Percentiles rank a stretch among this genome's conserved stretches.
Evolutionary conservation across 352 stramenopile species (phyloP).

Genomic region (Globisporangium mamillatum): DNA sequence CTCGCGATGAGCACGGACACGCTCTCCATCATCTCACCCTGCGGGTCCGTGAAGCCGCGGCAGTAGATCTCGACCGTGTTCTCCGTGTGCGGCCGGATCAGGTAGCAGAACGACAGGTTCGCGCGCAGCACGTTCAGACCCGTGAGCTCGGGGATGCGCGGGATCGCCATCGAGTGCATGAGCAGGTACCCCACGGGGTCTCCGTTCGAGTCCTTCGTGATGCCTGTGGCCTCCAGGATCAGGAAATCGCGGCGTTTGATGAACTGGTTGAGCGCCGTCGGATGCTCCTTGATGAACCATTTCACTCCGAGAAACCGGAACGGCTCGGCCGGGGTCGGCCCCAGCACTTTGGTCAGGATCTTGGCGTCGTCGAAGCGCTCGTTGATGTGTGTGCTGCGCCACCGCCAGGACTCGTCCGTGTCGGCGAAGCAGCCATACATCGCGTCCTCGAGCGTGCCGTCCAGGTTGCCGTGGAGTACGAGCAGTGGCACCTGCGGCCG

Average conservation of each 20-base stretch:
- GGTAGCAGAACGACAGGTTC: slow-evolving; percentile 17
- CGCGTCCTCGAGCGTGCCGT: slow-evolving; percentile 20
- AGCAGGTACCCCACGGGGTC: slow-evolving; percentile 34
- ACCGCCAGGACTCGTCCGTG: slow-evolving; percentile 18
- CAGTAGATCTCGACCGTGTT: slow-evolving; percentile 17
- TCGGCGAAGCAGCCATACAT: slow-evolving; percentile 20
- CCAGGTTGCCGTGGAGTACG: slow-evolving; percentile 9
- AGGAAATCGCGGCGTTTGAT: slow-evolving; percentile 51
- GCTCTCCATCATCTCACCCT: slow-evolving; percentile 41
- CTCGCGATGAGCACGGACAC: slow-evolving; percentile 37
- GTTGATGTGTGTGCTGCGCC: slow-evolving; percentile 13
- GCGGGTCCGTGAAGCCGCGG: slow-evolving; percentile 46
- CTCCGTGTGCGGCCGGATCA: slow-evolving; percentile 13
- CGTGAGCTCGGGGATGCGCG: slow-evolving; percentile 27
- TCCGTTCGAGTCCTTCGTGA: slow-evolving; percentile 33
- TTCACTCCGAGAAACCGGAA: slow-evolving; percentile 19
- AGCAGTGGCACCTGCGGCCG: slow-evolving; percentile 19
- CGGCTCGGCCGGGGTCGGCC: slow-evolving; percentile 14
- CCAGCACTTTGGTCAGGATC: slow-evolving; percentile 14
- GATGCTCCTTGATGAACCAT: slow-evolving; percentile 19
- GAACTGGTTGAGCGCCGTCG: slow-evolving; percentile 21
- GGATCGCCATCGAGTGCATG: slow-evolving; percentile 35
- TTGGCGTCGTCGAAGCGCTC: slow-evolving; percentile 19
- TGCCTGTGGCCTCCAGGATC: slow-evolving; percentile 44
- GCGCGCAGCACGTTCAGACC: slow-evolving; percentile 10